Conservation (phyloP, 805 yeast genomes). For the Vanderwaltozyma polyspora region DNA sequence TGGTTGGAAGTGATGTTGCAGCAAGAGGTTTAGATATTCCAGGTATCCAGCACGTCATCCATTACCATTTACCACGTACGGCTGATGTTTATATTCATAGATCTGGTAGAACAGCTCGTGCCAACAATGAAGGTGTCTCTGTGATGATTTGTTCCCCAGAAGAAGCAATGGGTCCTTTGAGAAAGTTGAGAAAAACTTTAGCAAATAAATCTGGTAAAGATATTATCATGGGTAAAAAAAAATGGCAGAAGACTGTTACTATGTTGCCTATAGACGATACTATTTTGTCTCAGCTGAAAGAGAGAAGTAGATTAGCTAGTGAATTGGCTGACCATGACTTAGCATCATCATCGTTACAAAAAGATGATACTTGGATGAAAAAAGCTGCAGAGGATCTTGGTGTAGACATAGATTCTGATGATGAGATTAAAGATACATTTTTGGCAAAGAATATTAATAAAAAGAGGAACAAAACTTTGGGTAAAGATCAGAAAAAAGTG, state of each 20-base stretch:
- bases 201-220: conserved; percentile 20
- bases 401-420: conserved; percentile 54
- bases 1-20: conserved; percentile 94
- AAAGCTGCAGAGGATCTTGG: conserved; percentile 93
- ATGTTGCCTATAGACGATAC: conserved; percentile 69
- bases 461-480: conserved; percentile 41
- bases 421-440: conserved; percentile 34
- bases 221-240: conserved; percentile 22
- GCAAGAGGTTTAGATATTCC: conserved; percentile 96
- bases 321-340: conserved; percentile 65
- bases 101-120: conserved; percentile 98
- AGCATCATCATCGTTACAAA: conserved; percentile 45
- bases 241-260: conserved; percentile 47
- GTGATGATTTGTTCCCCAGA: conserved; percentile 87
- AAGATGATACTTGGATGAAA: conserved; percentile 71
- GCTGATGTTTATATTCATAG: conserved; percentile 93
- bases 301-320: conserved; percentile 57
- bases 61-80: conserved; percentile 86
- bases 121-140: conserved; percentile 87
- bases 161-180: conserved; percentile 81
- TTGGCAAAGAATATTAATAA: conserved; percentile 51
- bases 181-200: conserved; percentile 55
- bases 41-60: conserved; percentile 84
- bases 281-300: conserved; percentile 56
- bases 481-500: conserved; percentile 36